phyloP scores from a whole-genome alignment of 2,329 filamentous ascomycete genomes.

The Incumbomyces delicatus region DNA sequence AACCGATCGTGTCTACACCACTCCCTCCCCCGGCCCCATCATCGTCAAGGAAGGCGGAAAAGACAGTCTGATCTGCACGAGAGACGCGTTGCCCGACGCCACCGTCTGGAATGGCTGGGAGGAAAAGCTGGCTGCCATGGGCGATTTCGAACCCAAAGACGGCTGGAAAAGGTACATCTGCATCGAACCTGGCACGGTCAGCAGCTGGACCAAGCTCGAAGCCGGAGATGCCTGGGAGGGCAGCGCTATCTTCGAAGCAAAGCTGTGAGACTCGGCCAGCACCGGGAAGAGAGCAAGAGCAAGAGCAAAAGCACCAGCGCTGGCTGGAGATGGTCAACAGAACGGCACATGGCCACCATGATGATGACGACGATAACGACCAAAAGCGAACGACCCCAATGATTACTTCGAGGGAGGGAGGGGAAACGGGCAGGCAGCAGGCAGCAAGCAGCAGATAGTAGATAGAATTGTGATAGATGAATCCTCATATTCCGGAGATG shows the following conservation, averaged over 20 bases:
- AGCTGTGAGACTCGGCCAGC: too few relatives aligned
- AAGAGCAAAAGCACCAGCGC: too few relatives aligned
- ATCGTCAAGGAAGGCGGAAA: constrained; percentile 54
- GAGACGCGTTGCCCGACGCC: constrained; percentile 77
- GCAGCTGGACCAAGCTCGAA: constrained; percentile 74
- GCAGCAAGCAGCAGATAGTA: too few relatives aligned
- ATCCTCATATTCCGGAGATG: too few relatives aligned
- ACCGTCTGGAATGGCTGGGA: constrained; percentile 97
- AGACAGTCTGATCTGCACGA: constrained; percentile 60
- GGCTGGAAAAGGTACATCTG: constrained; percentile 92
- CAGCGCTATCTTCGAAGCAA: constrained; percentile 46
- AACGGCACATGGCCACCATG: too few relatives aligned
- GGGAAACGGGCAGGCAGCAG: too few relatives aligned
- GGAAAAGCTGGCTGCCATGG: constrained; percentile 71
- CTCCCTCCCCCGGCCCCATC: constrained; percentile 44
- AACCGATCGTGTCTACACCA: constrained; percentile 79
- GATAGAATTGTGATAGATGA: too few relatives aligned
- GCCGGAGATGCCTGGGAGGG: constrained; percentile 62
- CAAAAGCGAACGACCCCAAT: too few relatives aligned
- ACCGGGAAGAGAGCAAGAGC: too few relatives aligned
- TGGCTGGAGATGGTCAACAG: too few relatives aligned
- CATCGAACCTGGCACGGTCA: constrained; percentile 79
- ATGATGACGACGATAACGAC: too few relatives aligned
- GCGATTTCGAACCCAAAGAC: constrained; percentile 79
- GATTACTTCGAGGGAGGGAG: too few relatives aligned